Evolutionary conservation across 805 yeast genomes (phyloP).

Genomic region (Teunomyces panamensis): DNA sequence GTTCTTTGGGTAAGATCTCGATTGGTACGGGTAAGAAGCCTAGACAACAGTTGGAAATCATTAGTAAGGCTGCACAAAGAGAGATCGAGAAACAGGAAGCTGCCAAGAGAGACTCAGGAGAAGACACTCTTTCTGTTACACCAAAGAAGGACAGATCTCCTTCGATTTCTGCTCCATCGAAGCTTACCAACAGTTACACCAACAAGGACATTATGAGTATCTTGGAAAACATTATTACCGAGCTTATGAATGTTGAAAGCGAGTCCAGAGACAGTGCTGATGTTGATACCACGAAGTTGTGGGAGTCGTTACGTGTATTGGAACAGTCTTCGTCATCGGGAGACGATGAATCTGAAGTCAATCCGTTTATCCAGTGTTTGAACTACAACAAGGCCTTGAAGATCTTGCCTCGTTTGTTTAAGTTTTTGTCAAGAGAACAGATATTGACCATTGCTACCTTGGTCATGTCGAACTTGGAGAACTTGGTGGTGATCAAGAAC

Average conservation of each 20-base stretch:
- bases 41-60: conserved; percentile 74
- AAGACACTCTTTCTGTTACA: conserved; percentile 16
- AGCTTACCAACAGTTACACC: conserved; percentile 29
- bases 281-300: conserved; percentile 46
- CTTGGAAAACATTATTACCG: conserved; percentile 76
- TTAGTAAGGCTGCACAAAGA: conserved; percentile 50
- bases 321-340: conserved; percentile 59
- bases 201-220: conserved; percentile 53
- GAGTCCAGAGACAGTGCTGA: conserved; percentile 34
- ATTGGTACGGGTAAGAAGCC: conserved; percentile 80
- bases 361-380: conserved; percentile 80
- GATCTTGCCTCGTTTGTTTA: conserved; percentile 82
- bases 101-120: conserved; percentile 16
- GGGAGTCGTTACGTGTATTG: conserved; percentile 76
- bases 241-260: conserved; percentile 77
- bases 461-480: conserved; percentile 75
- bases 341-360: conserved; percentile 46
- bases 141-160: conserved; percentile 26
- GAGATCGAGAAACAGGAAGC: conserved; percentile 33
- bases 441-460: conserved; percentile 73
- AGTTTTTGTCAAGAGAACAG: conserved; percentile 74
- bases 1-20: conserved; percentile 86
- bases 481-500: conserved; percentile 70
- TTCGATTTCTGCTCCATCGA: conserved; percentile 32
- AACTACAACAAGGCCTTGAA: conserved; percentile 86